Conservation (phyloP, 1,284 basidiomycete species). For the Ceratobasidium papillatum region DNA sequence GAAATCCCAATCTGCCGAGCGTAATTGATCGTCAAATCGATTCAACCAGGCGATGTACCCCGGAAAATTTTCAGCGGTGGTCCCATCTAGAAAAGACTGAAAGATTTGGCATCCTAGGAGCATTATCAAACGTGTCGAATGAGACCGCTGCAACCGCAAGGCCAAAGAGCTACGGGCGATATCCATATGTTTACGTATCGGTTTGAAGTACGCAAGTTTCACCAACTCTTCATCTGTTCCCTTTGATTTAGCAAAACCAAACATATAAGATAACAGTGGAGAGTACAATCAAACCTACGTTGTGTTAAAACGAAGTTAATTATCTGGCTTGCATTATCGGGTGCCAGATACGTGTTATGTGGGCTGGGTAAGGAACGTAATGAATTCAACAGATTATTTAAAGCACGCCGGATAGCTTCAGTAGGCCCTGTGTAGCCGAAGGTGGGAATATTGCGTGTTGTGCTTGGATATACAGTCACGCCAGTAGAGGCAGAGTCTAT, state of each 20-base stretch:
- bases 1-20: neutral
- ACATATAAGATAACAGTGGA: neutral
- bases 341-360: neutral
- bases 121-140: neutral
- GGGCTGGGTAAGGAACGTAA: neutral
- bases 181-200: neutral
- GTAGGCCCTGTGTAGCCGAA: neutral
- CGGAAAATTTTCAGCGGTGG: neutral
- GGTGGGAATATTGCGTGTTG: neutral
- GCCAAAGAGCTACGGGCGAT: neutral
- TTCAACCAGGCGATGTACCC: neutral
- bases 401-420: neutral
- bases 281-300: neutral
- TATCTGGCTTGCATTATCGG: neutral
- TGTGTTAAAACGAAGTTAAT: neutral
- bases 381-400: neutral
- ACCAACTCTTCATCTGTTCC: slow-evolving; percentile 1
- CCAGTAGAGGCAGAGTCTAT: too few species aligned
- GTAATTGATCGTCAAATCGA: neutral
- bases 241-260: neutral
- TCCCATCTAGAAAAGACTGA: neutral
- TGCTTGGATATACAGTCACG: too few species aligned
- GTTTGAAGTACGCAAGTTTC: slow-evolving; percentile 4
- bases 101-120: neutral
- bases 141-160: neutral